Percentiles rank a stretch among this genome's conserved stretches.
These are phyloP conservation scores for Hsuehochloa calcarea DNA, from an alignment of 176 grass and related monocot species.

Conservation along the genomic window DNA sequence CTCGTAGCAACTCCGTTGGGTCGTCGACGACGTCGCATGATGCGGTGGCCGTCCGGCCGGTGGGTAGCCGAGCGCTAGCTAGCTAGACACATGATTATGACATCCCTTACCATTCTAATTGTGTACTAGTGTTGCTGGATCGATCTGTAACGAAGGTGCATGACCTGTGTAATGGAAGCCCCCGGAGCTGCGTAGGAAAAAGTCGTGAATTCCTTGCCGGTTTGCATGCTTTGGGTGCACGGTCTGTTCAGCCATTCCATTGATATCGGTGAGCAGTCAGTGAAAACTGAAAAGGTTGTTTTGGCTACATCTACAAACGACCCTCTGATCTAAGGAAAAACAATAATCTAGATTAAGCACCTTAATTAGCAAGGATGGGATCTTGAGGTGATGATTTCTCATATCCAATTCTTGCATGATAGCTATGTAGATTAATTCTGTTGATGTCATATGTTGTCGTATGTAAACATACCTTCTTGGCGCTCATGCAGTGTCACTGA, in stretches of 20 bases:
- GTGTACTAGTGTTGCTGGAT: background rate
- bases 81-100: background rate
- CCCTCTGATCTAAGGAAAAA: background rate
- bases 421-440: background rate
- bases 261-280: background rate
- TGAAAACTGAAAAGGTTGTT: background rate
- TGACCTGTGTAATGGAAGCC: background rate
- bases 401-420: background rate
- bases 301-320: background rate
- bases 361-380: background rate
- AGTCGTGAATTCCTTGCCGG: background rate
- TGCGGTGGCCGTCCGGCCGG: background rate
- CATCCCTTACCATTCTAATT: background rate
- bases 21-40: background rate
- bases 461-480: background rate
- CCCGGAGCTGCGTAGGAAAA: background rate
- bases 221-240: background rate
- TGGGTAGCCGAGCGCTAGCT: background rate
- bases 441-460: background rate
- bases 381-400: background rate
- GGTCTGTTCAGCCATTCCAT: background rate
- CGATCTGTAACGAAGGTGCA: background rate
- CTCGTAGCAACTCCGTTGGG: background rate
- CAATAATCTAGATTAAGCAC: background rate
- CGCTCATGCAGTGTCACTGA: background rate